phyloP scores from a whole-genome alignment of 805 yeast species.

The Osmozyma mogii region DNA sequence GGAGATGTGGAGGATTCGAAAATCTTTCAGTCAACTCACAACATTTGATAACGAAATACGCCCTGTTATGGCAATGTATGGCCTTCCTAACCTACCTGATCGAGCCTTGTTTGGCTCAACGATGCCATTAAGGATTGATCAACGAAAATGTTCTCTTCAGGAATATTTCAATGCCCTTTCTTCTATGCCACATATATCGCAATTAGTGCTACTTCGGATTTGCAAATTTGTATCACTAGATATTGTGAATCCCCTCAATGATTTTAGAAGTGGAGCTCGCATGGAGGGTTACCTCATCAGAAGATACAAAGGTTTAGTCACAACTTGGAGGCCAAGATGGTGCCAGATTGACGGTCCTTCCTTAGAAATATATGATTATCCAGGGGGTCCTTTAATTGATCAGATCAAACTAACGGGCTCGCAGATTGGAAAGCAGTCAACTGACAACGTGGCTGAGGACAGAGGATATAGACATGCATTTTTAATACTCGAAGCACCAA shows the following conservation, averaged over 20 bases:
- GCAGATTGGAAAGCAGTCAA: conserved; percentile 47
- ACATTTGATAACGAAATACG: conserved; percentile 56
- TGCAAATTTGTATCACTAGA: conserved; percentile 64
- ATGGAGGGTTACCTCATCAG: conserved; percentile 63
- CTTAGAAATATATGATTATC: conserved; percentile 49
- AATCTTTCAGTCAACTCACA: conserved; percentile 51
- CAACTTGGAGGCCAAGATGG: conserved; percentile 62
- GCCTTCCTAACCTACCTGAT: conserved; percentile 62
- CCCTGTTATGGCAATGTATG: conserved; percentile 40
- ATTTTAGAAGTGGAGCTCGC: conserved; percentile 42
- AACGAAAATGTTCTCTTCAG: conserved; percentile 46
- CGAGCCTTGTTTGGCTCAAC: conserved; percentile 46
- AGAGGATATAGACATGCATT: conserved; percentile 55
- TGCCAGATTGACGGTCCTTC: conserved; percentile 56
- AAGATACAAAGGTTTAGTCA: conserved; percentile 55
- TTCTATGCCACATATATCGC: conserved; percentile 51
- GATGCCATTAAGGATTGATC: conserved; percentile 59
- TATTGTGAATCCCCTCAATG: conserved; percentile 52
- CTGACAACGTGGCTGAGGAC: conserved; percentile 34
- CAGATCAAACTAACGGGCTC: conserved; percentile 41
- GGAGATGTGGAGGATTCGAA: conserved; percentile 70
- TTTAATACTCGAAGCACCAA: conserved; percentile 41
- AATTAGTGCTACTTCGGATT: conserved; percentile 40
- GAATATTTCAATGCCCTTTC: conserved; percentile 54
- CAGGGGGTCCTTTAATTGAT: conserved; percentile 49